Evolutionary conservation across 768 basidiomycete genomes (phyloP).

Genomic region (Amanita inopinata): DNA sequence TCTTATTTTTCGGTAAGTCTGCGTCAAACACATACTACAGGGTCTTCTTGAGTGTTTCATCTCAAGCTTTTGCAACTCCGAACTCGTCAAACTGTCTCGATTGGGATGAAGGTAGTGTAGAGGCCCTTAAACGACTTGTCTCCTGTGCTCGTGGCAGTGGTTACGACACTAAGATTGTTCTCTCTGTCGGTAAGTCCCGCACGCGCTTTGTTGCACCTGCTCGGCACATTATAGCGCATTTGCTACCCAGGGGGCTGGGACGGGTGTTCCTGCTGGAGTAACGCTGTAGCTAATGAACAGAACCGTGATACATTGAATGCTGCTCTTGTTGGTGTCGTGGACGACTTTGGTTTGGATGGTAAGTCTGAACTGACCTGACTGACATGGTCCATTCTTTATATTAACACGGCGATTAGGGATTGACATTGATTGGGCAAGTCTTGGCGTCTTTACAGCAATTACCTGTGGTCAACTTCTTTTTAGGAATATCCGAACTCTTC

Average conservation of each 20-base stretch:
- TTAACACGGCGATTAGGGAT: conserved; percentile 16
- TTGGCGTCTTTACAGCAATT: conserved; percentile 2
- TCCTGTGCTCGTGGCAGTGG: conserved; percentile 43
- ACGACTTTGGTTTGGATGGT: conserved; percentile 55
- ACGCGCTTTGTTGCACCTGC: conserved; percentile 17
- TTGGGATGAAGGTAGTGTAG: conserved; percentile 41
- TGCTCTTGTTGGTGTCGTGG: conserved; percentile 46
- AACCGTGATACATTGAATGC: conserved; percentile 49
- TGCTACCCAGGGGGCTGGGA: conserved; percentile 63
- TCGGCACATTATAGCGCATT: background rate
- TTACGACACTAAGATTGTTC: conserved; percentile 51
- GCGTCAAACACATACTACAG: background rate
- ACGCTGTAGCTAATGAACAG: conserved; percentile 37
- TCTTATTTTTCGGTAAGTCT: conserved; percentile 2
- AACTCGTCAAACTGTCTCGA: conserved; percentile 42
- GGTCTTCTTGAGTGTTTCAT: background rate
- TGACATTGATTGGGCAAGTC: conserved; percentile 46
- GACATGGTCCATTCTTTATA: background rate
- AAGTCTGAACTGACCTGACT: conserved; percentile 26
- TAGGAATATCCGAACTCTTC: conserved; percentile 65
- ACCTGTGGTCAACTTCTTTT: background rate
- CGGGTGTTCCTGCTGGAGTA: conserved; percentile 57
- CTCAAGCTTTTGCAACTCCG: conserved; percentile 58
- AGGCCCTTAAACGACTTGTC: conserved; percentile 49
- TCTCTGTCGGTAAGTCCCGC: conserved; percentile 55